These are phyloP conservation scores for Halenospora varia DNA, from an alignment of 495 filamentous ascomycete species.

Conservation along the genomic window DNA sequence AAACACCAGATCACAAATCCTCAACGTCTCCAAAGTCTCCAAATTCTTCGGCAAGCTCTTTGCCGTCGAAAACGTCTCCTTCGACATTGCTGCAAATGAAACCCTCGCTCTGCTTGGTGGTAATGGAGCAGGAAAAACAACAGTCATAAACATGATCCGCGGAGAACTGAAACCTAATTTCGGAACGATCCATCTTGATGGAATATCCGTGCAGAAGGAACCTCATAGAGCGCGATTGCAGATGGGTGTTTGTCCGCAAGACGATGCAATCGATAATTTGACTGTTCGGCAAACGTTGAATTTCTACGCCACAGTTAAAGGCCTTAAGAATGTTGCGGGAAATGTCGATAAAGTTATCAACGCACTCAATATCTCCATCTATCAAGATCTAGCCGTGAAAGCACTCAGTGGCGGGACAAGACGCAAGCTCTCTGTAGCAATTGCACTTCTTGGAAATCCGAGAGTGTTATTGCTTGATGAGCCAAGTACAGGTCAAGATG, in stretches of 20 bases:
- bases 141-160: conserved; percentile 25
- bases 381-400: conserved; percentile 32
- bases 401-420: conserved; percentile 47
- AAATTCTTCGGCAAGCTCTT: conserved; percentile 29
- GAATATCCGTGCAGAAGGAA: conserved; percentile 13
- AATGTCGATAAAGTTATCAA: conserved; percentile 36
- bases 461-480: conserved; percentile 46
- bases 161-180: conserved; percentile 22
- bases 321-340: conserved; percentile 36
- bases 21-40: conserved; percentile 25
- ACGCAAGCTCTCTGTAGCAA: conserved; percentile 45
- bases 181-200: conserved; percentile 19
- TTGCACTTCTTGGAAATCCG: conserved; percentile 46
- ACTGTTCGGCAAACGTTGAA: conserved; percentile 40
- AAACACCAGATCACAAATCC: conserved; percentile 5
- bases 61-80: conserved; percentile 34
- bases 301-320: conserved; percentile 46
- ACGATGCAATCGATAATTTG: conserved; percentile 38
- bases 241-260: conserved; percentile 24
- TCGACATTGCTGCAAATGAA: conserved; percentile 29
- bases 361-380: conserved; percentile 30
- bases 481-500: conserved; percentile 44
- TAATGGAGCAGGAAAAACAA: conserved; percentile 25
- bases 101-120: conserved; percentile 34
- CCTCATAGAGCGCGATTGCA: conserved; percentile 17